Evolutionary conservation across 176 grass and related monocot genomes (phyloP), one percentile per base, ranked within the genome.

Genomic region (Thinopyrum elongatum): DNA sequence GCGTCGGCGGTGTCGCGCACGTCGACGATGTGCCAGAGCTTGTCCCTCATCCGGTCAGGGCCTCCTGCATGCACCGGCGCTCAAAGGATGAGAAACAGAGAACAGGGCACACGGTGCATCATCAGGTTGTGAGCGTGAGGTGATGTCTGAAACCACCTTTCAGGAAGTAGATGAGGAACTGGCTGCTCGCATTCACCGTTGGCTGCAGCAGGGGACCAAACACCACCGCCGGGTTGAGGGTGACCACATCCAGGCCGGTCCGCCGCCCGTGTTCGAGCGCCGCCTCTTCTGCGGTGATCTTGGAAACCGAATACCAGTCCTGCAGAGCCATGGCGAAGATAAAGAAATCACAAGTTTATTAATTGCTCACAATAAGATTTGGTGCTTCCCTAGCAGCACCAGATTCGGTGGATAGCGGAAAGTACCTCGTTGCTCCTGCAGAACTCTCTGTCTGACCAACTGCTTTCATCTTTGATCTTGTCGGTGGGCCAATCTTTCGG

Each of bases 391-490:
- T 8, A 4, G 3, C 1, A 65, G 69, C 3, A 21, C 12, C 2
- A 21, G 3, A 10, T 83, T 0, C 38, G 0, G 47, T 46, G 42
- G 38, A 39, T 39, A n/a, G n/a, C n/a, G n/a, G n/a, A 49, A 0
- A 7, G 49, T 55, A 92, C 90, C 83, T 86, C 35, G 19, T 31
- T 79, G 0, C 25, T 83, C 69, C 21, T 86, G 79, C 90, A 92
- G 8, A 84, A 83, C 3, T 92, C 86, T 76, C 0, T 27, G 79
- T 88, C 83, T 17, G 90, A 92, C 90, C 90, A 92, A 53, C 86
- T 75, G 3, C 9, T 78, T 47, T 92, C 90, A 28, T 92, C 90
- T 17, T 26, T 82, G 39, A 88, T 44, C 65, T 74, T 88, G 1
- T 58, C 86, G 4, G 38, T 33, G 10, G 90, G 90, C 78, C 86